Evolutionary conservation across 2,329 filamentous ascomycete species (phyloP), one percentile per base, ranked within the genome.

Genomic region (Botrytis fragariae): DNA sequence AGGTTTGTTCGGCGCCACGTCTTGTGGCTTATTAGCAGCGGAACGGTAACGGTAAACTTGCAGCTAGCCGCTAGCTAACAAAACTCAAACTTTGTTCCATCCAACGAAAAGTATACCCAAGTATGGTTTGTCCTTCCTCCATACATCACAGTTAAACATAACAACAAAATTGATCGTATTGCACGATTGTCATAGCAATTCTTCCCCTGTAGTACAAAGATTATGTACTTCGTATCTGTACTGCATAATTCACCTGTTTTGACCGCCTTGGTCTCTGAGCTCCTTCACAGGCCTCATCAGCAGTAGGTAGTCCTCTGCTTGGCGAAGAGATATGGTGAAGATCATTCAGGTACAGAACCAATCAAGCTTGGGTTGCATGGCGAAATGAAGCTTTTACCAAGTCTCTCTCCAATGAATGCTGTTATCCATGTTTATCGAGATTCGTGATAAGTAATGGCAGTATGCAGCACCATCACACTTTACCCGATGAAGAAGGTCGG

Each of bases 401-500:
- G 37, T 18, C 8, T 9, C n/a, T 35, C 9, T 39, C 25, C 32
- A n/a, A 54, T 68, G 9, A 54, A 42, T 37, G 18, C 35, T 29
- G 9, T 22, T 68, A 54, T n/a, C 44, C 12, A 68, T 68, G 35
- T 39, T 54, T 68, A 68, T 68, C 64, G 42, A 45, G 42, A 45
- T 64, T 64, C 18, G 42, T 64, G n/a, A 64, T 68, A 68, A 51
- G 10, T 32, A 57, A 8, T 32, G 51, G 51, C 51, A 57, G 51
- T 18, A 67, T 60, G 37, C 39, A 9, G 67, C 51, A 69, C 20
- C 29, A 45, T 61, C 20, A 29, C 54, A 37, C 54, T 42, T 69
- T 44, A 25, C 67, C 54, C 29, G 7, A 61, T 61, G 29, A 37
- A 61, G 67, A 45, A 69, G 67, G 67, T 61, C 51, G 60, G 54